Base-by-base conservation (phyloP, 768 basidiomycete genomes). In the Nidularia pulvinata region DNA sequence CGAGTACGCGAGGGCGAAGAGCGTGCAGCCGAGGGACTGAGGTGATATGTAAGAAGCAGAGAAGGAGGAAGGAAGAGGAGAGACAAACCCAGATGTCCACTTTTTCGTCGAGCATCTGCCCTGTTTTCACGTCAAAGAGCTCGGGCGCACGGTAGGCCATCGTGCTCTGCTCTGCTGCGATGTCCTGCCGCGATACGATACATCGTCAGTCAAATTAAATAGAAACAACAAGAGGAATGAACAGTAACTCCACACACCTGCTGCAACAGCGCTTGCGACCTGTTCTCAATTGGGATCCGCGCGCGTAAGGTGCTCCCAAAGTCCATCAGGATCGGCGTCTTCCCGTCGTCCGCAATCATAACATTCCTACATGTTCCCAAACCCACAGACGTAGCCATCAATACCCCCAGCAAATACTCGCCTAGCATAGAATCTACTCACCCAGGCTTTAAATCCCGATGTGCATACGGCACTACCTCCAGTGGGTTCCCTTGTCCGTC, bases 121-220 rank as follows among this genome's bases (percentile, higher is more conserved):
- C 93, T 4, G 95, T 98, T 67, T 96, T 96, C 52, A 97, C 95
- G 61, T 99, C 97, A 65, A 98, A 99, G 19, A 99, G 77, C 65
- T 99, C 97, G 0, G 97, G 97, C 1, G 97, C 95, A 16, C 97
- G 87, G 62, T 96, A 99, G 0, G 97, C 92, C 97, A 99, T 98
- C 10, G 95, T 94, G 59, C 94, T 96, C 69, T 96, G 95, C 69
- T 99, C 97, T 14, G 93, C 94, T 2, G 97, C 97, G 57, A 96
- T 85, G 67, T 99, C 97, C 83, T 91, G 54, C 16, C 37, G 55
- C 30, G 33, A 19, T 19, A 19, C 19, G 19, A 19, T 19, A 19
- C 19, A 19, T 19, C 1, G 19, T 19, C 19, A 19, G 19, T 19
- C 19, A 19, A 19, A 19, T 19, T 19, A 19, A 19, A 19, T 19